Percentiles rank a stretch among this genome's conserved stretches.
Evolutionary conservation across 2,329 filamentous ascomycete species (phyloP).

Genomic region (Fusarium odoratissimum): DNA sequence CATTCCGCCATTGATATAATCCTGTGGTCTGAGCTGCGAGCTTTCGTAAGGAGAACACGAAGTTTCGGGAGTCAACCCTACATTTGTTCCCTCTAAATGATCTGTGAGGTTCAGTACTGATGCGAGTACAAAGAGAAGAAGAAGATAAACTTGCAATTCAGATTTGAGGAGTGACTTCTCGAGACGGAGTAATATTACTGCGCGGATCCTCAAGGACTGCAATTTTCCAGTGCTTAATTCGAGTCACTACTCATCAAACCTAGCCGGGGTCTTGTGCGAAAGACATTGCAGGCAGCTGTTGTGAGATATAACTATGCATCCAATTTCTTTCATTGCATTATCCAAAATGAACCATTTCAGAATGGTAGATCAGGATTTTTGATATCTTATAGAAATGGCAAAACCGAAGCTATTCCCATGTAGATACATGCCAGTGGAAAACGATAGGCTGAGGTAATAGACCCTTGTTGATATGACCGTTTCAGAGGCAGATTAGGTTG

Average conservation of each 20-base stretch:
- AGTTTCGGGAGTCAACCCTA: not conserved
- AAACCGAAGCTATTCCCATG: conserved; percentile 18
- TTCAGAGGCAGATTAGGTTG: conserved; percentile 33
- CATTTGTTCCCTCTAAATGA: not conserved
- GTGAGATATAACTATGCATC: not conserved
- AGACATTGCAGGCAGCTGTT: not conserved
- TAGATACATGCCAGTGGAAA: not conserved
- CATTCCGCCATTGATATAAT: not conserved
- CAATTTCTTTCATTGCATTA: not conserved
- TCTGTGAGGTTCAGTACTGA: not conserved
- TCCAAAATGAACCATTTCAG: not conserved
- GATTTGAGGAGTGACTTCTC: not conserved
- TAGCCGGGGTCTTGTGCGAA: not conserved
- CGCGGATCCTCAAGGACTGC: not conserved
- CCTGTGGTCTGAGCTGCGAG: not conserved
- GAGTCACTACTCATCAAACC: too few relatives aligned
- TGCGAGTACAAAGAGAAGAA: not conserved
- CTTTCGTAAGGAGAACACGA: not conserved
- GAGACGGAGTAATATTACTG: not conserved
- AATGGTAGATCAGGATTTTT: not conserved
- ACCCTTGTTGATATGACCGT: conserved; percentile 20
- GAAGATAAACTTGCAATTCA: not conserved
- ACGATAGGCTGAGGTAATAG: conserved; percentile 10
- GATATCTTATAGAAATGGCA: not conserved
- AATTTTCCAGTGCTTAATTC: not conserved